phyloP scores from a whole-genome alignment of 495 filamentous ascomycete species.

The Hapsidospora chrysogenum region DNA sequence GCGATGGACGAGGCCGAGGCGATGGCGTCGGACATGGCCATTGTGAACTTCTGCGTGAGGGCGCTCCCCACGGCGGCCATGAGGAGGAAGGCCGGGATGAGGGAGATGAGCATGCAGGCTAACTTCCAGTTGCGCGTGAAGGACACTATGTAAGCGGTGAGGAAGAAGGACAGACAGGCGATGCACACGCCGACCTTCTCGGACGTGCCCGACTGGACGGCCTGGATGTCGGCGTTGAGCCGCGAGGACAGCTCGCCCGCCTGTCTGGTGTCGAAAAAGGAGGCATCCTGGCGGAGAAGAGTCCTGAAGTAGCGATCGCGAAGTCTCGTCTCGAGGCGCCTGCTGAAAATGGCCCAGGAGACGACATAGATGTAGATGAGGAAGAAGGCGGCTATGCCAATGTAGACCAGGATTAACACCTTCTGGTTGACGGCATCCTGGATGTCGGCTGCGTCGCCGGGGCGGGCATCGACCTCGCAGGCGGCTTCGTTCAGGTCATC shows the following conservation, averaged over 20 bases:
- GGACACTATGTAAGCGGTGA: conserved; percentile 45
- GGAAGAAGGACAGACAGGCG: conserved; percentile 40
- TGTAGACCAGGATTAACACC: conserved; percentile 43
- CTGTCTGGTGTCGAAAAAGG: conserved; percentile 41
- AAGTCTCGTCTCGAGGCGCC: conserved; percentile 43
- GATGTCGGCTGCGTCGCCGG: conserved; percentile 9
- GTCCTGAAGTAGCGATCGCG: conserved; percentile 40
- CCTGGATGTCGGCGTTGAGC: conserved; percentile 41
- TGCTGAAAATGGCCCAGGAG: conserved; percentile 45
- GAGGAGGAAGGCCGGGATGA: conserved; percentile 48
- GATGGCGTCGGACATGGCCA: conserved; percentile 28
- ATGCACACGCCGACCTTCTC: conserved; percentile 52
- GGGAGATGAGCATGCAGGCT: conserved; percentile 35
- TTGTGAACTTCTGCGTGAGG: conserved; percentile 42
- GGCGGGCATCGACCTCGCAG: conserved; percentile 23
- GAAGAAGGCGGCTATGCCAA: conserved; percentile 44
- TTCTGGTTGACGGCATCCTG: conserved; percentile 35
- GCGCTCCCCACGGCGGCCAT: conserved; percentile 46
- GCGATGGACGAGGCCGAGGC: conserved; percentile 24
- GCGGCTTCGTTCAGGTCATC: conserved; percentile 47
- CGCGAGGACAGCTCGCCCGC: conserved; percentile 45
- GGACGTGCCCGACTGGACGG: conserved; percentile 43
- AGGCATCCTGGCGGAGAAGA: conserved; percentile 41
- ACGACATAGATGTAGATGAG: conserved; percentile 36
- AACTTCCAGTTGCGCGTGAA: conserved; percentile 40